Evolutionary conservation across 768 basidiomycete species (phyloP), one percentile per base, ranked within the genome.

Genomic region (Xerocomellus intermedius): DNA sequence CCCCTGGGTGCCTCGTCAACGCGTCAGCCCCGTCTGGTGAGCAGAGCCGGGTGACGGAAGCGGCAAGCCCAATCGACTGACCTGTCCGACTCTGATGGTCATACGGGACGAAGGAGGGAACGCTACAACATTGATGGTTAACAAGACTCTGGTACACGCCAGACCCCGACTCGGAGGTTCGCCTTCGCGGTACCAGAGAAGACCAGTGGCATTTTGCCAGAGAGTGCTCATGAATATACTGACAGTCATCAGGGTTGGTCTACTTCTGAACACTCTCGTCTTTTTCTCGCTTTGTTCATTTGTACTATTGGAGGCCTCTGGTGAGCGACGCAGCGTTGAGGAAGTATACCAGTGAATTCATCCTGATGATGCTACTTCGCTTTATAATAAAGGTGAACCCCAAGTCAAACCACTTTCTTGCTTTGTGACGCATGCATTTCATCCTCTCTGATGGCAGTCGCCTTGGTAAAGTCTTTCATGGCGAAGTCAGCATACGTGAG

Each of bases 391-490:
- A 16, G 19, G 21, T 26, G 17, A 26, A 49, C n/a, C n/a, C 39
- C 33, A 17, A 39, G 16, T 59, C 49, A 68, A 38, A 21, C 50
- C 36, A 41, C 39, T 42, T 56, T 68, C 44, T 58, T 63, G 42
- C 33, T 50, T 19, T 42, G 32, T 16, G 37, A 42, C 16, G 30
- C 45, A 17, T 50, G 61, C 28, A 75, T 74, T 69, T 86, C 87
- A 48, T 86, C 84, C 47, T 76, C 64, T 55, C 85, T 76, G 45
- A 82, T 68, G 8, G 80, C 85, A 48, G 84, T 81, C 21, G 81
- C 65, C 70, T 92, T 92, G 14, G 76, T 73, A 63, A 92, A 92
- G 38, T 75, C 74, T 53, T 76, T 62, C 91, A 94, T 87, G 30
- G 82, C 76, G 64, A 81, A 79, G 71, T 93, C 88, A 24, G 91